Conservation (phyloP, 2,329 filamentous ascomycete genomes). For the Microcyclospora tardicrescens region DNA sequence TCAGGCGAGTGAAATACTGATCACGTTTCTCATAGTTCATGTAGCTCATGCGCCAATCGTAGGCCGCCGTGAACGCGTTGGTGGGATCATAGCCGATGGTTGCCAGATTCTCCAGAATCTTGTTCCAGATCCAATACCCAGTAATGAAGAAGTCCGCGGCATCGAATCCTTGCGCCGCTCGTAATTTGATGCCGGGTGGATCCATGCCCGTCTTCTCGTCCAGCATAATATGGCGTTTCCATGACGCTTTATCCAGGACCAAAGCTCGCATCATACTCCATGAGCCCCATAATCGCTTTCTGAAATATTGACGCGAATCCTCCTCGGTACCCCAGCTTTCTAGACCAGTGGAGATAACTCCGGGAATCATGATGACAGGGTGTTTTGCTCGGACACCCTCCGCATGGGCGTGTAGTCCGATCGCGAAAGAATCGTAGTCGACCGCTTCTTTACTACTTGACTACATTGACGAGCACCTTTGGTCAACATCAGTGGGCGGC, state of each 20-base stretch:
- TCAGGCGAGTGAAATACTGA: slow-evolving; percentile 85
- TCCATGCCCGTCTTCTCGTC: slow-evolving; percentile 86
- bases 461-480: slow-evolving; percentile 30
- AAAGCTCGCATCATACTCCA: slow-evolving; percentile 98
- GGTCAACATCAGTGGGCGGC: slow-evolving; percentile 16
- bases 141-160: slow-evolving; percentile 88
- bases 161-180: slow-evolving; percentile 92
- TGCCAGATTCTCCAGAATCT: slow-evolving; percentile 92
- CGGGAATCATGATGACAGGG: slow-evolving; percentile 92
- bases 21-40: slow-evolving; percentile 79
- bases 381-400: slow-evolving; percentile 74
- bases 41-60: slow-evolving; percentile 92
- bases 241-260: slow-evolving; percentile 81
- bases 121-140: slow-evolving; percentile 98
- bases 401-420: slow-evolving; percentile 67
- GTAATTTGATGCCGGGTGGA: slow-evolving; percentile 76
- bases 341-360: slow-evolving; percentile 91
- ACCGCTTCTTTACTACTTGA: slow-evolving; percentile 79
- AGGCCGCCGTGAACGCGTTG: slow-evolving; percentile 53
- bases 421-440: slow-evolving; percentile 85
- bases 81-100: slow-evolving; percentile 91
- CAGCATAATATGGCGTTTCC: slow-evolving; percentile 96
- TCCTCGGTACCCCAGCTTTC: slow-evolving; percentile 94
- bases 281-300: slow-evolving; percentile 89
- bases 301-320: slow-evolving; percentile 75